Evolutionary conservation across 768 basidiomycete genomes (phyloP).

Genomic region (Suillus cothurnatus): DNA sequence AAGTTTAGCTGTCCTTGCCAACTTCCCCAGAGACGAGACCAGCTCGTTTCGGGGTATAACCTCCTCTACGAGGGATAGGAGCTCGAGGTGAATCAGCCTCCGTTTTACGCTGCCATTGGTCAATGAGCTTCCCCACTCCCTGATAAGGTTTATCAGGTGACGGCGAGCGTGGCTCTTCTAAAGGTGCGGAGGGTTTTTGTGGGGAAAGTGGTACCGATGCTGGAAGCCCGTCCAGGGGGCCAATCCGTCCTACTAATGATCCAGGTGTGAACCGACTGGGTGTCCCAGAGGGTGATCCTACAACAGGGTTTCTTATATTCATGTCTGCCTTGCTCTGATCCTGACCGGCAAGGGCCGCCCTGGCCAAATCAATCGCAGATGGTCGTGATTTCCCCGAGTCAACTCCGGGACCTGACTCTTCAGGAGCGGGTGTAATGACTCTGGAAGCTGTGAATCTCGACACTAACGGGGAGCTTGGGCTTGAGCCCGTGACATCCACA

Average conservation of each 20-base stretch:
- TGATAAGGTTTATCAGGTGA: slow-evolving; percentile 80
- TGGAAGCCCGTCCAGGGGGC: slow-evolving; percentile 31
- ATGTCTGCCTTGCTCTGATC: slow-evolving; percentile 19
- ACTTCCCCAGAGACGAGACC: slow-evolving; percentile 28
- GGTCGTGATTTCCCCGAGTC: slow-evolving; percentile 26
- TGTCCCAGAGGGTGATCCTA: slow-evolving; percentile 24
- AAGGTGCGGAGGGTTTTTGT: slow-evolving; percentile 15
- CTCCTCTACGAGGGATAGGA: slow-evolving; percentile 38
- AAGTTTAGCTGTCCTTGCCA: slow-evolving; percentile 23
- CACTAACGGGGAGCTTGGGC: slow-evolving; percentile 25
- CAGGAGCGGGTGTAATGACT: slow-evolving; percentile 8
- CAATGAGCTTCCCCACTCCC: slow-evolving; percentile 83
- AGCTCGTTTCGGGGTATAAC: slow-evolving; percentile 43
- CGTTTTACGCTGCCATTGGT: slow-evolving; percentile 86
- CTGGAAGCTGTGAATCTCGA: slow-evolving; percentile 30
- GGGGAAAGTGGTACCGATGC: slow-evolving; percentile 4
- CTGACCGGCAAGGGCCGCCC: slow-evolving; percentile 19
- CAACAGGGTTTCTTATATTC: slow-evolving; percentile 20
- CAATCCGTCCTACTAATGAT: slow-evolving; percentile 15
- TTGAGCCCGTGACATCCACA: slow-evolving; percentile 15
- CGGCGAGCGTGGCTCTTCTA: slow-evolving; percentile 46
- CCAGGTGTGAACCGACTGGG: slow-evolving; percentile 24
- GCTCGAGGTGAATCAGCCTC: slow-evolving; percentile 46
- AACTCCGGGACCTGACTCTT: slow-evolving; percentile 12
- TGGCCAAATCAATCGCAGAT: slow-evolving; percentile 10